Evolutionary conservation across 352 stramenopile species (phyloP), one percentile per base, ranked within the genome.

Genomic region (Pythium aristosporum): DNA sequence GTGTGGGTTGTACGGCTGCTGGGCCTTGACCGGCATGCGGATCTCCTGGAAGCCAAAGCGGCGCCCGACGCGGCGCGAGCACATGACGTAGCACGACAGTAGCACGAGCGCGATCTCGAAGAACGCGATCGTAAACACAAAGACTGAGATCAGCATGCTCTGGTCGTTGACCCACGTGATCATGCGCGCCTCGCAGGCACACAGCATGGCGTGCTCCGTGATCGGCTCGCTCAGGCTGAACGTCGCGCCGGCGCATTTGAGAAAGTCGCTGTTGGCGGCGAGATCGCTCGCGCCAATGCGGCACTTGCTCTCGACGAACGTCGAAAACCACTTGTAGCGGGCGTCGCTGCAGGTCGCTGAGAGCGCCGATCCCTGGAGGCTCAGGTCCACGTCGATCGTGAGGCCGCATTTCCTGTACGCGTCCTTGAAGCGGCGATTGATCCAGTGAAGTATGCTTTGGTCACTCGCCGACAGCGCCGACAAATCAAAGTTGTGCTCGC

Each of bases 71-170:
- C 82, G 80, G 25, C 82, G 81, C 58, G 85, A 81, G 66, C 86
- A 88, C 67, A 94, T 89, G 48, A 94, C 77, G 71, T 94, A 94
- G 72, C 80, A 94, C 65, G 82, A 92, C 34, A 94, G 72, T 51
- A 75, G 61, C 58, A 94, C 85, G 15, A 94, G 70, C 68, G 82
- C 78, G 44, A 92, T 88, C 72, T 94, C 85, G 42, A 94, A 83
- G 59, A 83, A 76, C 52, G 88, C 85, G 54, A 94, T 88, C 44
- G 81, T 82, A 60, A 86, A 87, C 30, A 94, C 81, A 59, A 92
- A 89, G 15, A 91, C 82, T 1, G 81, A 78, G 42, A 93, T 84
- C 32, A 91, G 71, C 50, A 88, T 57, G 20, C 80, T 90, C 67
- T 94, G 82, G 68, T 92, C 77, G 68, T 94, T 85, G 20, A 91